Conservation (phyloP, 2,329 filamentous ascomycete genomes). For the Fusarium sp. region DNA sequence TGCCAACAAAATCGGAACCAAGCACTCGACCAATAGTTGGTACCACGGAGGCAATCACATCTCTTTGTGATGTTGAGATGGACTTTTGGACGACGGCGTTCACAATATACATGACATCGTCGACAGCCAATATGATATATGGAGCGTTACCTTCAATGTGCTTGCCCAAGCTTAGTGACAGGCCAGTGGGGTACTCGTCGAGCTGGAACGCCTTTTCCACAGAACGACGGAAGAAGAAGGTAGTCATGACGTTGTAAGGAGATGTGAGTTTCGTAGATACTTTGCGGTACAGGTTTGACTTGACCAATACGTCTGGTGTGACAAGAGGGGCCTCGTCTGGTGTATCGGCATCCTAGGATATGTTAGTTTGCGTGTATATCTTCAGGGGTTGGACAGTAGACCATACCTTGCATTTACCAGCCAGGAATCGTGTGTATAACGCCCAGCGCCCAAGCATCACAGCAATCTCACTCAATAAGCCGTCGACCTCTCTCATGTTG, state of each 20-base stretch:
- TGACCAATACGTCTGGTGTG: constrained; percentile 79
- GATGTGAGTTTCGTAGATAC: constrained; percentile 78
- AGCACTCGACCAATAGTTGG: constrained; percentile 85
- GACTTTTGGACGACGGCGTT: constrained; percentile 91
- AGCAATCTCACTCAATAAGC: constrained; percentile 86
- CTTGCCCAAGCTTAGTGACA: constrained; percentile 81
- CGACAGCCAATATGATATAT: constrained; percentile 93
- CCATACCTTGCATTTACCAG: constrained; percentile 84
- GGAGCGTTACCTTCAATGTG: constrained; percentile 83
- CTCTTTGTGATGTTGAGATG: constrained; percentile 85
- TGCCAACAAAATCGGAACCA: constrained; percentile 90
- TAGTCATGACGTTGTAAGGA: constrained; percentile 92
- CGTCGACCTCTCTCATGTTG: constrained; percentile 96
- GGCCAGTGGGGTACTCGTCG: constrained; percentile 85
- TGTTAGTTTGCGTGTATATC: constrained; percentile 27
- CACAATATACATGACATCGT: constrained; percentile 99
- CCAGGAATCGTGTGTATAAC: constrained; percentile 89
- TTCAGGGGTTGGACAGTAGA: not conserved
- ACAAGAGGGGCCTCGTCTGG: constrained; percentile 69
- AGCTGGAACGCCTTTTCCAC: constrained; percentile 98
- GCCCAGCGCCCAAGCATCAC: constrained; percentile 96
- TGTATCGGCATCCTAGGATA: constrained; percentile 62
- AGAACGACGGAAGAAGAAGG: constrained; percentile 95
- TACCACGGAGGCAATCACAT: constrained; percentile 82
- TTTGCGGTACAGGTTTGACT: constrained; percentile 86